phyloP scores from a whole-genome alignment of 345 rosid species.

The Camelina sativa region DNA sequence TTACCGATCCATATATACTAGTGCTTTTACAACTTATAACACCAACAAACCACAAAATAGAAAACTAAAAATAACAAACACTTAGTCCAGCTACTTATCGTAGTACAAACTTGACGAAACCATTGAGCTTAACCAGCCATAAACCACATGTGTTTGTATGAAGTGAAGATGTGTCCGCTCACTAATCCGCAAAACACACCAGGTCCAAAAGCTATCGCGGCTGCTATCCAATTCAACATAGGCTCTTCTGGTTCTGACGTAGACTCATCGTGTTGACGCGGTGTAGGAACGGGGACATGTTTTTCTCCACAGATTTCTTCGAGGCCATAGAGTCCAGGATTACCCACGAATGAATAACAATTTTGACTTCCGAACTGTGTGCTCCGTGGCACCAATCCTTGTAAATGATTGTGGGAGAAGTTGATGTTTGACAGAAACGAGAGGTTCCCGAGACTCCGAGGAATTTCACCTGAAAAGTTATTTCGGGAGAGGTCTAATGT shows the following conservation, averaged over 20 bases:
- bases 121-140: background rate
- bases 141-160: conserved; percentile 3
- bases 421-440: conserved; percentile 12
- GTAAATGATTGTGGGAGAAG: background rate
- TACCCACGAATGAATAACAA: background rate
- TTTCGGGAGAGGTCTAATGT: conserved; percentile 1
- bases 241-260: background rate
- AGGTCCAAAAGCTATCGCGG: background rate
- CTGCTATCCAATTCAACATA: background rate
- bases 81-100: too few relatives aligned
- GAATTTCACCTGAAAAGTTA: conserved; percentile 16
- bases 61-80: too few relatives aligned
- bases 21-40: too few relatives aligned
- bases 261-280: background rate
- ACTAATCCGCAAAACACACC: background rate
- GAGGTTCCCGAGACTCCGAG: conserved; percentile 4
- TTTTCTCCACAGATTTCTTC: background rate
- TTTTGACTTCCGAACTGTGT: too few relatives aligned
- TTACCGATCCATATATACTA: too few relatives aligned
- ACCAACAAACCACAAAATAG: too few relatives aligned
- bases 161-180: background rate
- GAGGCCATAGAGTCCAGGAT: background rate
- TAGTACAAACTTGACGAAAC: too few relatives aligned
- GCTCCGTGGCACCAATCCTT: too few relatives aligned
- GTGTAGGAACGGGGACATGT: background rate